Base-by-base conservation (phyloP, 78 protist species). In the slime mould (Dictyostelium discoideum) region DNA sequence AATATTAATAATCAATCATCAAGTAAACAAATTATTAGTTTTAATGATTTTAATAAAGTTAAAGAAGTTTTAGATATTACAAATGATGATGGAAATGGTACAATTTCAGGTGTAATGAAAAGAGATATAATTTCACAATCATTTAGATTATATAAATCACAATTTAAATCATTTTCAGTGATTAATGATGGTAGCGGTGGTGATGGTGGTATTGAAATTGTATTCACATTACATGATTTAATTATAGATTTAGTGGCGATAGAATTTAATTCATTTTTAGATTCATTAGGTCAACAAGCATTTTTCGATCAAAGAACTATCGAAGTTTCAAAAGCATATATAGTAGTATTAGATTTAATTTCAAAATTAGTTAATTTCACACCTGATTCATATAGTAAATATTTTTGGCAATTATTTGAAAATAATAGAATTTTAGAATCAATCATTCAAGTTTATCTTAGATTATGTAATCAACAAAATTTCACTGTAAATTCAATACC, bases 321-420 rank as follows among this genome's bases (percentile, higher is more conserved):
- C 20, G 54, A 79, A 44, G 29, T 44, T 40, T 79, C 40, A 16
- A 79, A 44, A 3, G 54, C 84, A 24, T 79, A 79, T 44, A 79
- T 39, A 20, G 63, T 79, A 5, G 84, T 42, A 3, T 39, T 82
- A 7, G 40, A 29, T 26, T 82, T 82, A 29, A 26, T 82, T 16
- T 60, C 78, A 0, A 84, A 46, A 60, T 39, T 84, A 10, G 54
- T 84, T 63, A 24, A 54, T 18, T n/a, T 29, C n/a, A 32, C 65
- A 5, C 65, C 46, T 6, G 37, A 84, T 29, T n/a, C 46, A 6
- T 69, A 69, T 10, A 26, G 44, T 26, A 29, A 22, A n/a, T 82
- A 82, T 16, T 82, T 82, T 50, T 82, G 86, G 86, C 29, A 82
- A 10, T 26, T 82, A 82, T 82, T 82, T 50, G 32, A 82, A 39